Percentiles rank a stretch among this genome's conserved stretches.
Conservation (phyloP, 1,139 yeast species). For the Blastobotrys malaysiensis region DNA sequence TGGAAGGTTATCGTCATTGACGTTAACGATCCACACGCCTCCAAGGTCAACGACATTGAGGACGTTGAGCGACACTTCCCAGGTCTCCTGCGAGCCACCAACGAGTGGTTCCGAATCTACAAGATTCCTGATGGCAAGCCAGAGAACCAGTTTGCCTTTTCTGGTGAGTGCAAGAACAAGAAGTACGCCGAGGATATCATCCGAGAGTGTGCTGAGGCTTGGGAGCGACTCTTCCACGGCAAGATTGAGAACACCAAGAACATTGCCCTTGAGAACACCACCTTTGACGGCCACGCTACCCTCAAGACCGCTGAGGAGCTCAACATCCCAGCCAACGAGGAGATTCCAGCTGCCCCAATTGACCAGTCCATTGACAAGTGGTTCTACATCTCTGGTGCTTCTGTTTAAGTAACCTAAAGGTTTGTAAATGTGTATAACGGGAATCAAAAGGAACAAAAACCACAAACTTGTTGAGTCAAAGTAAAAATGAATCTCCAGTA, state of each 20-base stretch:
- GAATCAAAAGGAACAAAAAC: no score
- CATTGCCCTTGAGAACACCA: slow-evolving; percentile 60
- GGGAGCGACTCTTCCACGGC: slow-evolving; percentile 59
- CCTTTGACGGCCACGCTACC: slow-evolving; percentile 49
- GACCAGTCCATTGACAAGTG: slow-evolving; percentile 97
- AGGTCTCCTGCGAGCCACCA: slow-evolving; percentile 75
- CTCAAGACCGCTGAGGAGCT: slow-evolving; percentile 36
- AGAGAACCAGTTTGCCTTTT: slow-evolving; percentile 78
- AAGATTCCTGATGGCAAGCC: slow-evolving; percentile 95
- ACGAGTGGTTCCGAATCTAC: slow-evolving; percentile 92
- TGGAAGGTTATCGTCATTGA: slow-evolving; percentile 94
- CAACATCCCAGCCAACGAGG: slow-evolving; percentile 47
- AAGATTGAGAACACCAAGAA: slow-evolving; percentile 41
- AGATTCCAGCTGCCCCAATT: slow-evolving; percentile 83
- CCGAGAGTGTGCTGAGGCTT: slow-evolving; percentile 65
- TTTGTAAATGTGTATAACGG: neutral
- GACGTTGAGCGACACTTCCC: slow-evolving; percentile 85
- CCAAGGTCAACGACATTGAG: slow-evolving; percentile 65
- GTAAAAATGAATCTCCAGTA: neutral
- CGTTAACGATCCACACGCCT: slow-evolving; percentile 71
- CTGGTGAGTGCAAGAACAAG: slow-evolving; percentile 73
- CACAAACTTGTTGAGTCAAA: no score
- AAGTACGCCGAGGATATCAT: slow-evolving; percentile 69
- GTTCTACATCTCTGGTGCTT: slow-evolving; percentile 94
- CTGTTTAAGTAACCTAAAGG: slow-evolving; percentile 38